These are phyloP conservation scores for Coemansia sp. DNA, from an alignment of 192 early-diverging fungal genomes.

Conservation along the genomic window DNA sequence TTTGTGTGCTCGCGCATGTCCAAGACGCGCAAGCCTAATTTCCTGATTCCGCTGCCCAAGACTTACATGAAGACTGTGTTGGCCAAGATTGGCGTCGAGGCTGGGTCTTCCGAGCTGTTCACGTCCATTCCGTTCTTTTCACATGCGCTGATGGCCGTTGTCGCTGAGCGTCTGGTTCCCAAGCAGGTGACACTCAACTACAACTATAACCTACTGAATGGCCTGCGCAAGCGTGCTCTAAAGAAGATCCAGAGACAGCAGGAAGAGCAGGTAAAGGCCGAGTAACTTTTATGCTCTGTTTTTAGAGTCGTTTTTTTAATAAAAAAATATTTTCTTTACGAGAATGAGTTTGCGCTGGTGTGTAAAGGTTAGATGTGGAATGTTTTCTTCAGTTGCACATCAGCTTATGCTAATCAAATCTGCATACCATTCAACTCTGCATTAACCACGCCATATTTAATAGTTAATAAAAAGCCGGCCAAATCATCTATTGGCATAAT, in stretches of 20 bases:
- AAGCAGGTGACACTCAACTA: conserved; percentile 43
- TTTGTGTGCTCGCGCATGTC: conserved; percentile 96
- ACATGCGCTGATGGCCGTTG: conserved; percentile 49
- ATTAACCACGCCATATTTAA: too few relatives aligned
- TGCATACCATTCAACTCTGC: too few relatives aligned
- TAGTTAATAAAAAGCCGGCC: too few relatives aligned
- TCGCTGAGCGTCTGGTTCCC: conserved; percentile 31
- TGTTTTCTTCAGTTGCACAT: too few relatives aligned
- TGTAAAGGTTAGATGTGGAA: too few relatives aligned
- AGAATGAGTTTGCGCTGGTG: too few relatives aligned
- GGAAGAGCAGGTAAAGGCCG: conserved; percentile 4
- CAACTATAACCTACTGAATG: conserved; percentile 40
- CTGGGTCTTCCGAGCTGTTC: conserved; percentile 63
- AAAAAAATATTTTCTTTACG: too few relatives aligned
- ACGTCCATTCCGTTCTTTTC: conserved; percentile 47
- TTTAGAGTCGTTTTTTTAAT: too few relatives aligned
- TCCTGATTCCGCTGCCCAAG: conserved; percentile 76
- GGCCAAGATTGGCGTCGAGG: conserved; percentile 65
- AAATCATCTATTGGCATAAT: too few relatives aligned
- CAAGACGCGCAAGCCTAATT: conserved; percentile 83
- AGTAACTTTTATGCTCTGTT: background rate
- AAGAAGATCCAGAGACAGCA: conserved; percentile 38
- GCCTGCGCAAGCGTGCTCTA: conserved; percentile 50
- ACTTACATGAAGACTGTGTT: conserved; percentile 76
- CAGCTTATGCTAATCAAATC: too few relatives aligned